phyloP scores from a whole-genome alignment of 2,329 filamentous ascomycete species.

The Stachybotrys echinatus region DNA sequence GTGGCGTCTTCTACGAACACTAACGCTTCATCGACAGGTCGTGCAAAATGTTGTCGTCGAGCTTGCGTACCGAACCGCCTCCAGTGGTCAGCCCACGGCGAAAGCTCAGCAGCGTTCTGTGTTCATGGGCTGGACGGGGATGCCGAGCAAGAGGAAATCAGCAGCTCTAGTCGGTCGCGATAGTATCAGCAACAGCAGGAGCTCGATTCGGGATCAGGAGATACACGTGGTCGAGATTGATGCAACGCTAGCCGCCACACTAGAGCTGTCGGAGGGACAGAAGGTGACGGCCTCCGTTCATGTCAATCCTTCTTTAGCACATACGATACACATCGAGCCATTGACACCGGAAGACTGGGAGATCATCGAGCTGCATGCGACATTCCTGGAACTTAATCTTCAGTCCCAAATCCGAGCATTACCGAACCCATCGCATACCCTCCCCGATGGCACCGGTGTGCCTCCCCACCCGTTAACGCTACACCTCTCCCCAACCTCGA shows the following conservation, averaged over 20 bases:
- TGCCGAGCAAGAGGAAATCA: constrained; percentile 85
- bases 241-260: constrained; percentile 69
- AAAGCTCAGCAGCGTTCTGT: constrained; percentile 59
- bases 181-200: constrained; percentile 57
- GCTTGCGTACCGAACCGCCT: constrained; percentile 61
- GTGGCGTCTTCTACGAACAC: constrained; percentile 1
- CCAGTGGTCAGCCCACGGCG: constrained; percentile 38
- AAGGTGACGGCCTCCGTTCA: constrained; percentile 71
- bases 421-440: constrained; percentile 71
- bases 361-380: constrained; percentile 95
- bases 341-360: constrained; percentile 96
- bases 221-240: constrained; percentile 78
- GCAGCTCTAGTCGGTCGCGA: constrained; percentile 70
- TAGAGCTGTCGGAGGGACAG: constrained; percentile 76
- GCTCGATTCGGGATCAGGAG: constrained; percentile 67
- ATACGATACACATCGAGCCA: constrained; percentile 95
- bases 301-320: constrained; percentile 81
- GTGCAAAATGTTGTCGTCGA: constrained; percentile 97
- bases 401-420: constrained; percentile 88
- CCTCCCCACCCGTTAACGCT: constrained; percentile 77
- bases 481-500: constrained; percentile 91
- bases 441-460: constrained; percentile 42
- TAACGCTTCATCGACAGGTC: constrained; percentile 47
- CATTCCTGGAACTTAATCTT: constrained; percentile 90
- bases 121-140: constrained; percentile 94